Evolutionary conservation across 2,329 filamentous ascomycete species (phyloP).

Genomic region (Xenosphaeropsis pyriputrescens): DNA sequence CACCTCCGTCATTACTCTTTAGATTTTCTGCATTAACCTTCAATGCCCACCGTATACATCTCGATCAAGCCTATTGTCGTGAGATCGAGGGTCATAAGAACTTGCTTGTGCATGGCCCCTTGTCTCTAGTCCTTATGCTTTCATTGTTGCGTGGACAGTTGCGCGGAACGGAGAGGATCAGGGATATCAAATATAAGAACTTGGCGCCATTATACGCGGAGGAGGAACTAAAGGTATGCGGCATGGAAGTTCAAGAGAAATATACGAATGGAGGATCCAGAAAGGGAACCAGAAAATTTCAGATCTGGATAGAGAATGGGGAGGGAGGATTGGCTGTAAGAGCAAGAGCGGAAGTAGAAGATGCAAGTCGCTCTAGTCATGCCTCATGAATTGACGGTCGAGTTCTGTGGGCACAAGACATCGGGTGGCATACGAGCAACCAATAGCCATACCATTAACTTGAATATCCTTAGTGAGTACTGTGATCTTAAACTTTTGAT

Average conservation of each 20-base stretch:
- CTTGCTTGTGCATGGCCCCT: constrained; percentile 74
- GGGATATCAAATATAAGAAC: constrained; percentile 63
- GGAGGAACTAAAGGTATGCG: constrained; percentile 57
- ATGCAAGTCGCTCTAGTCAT: not conserved
- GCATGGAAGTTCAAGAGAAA: constrained; percentile 26
- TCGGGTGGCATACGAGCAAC: no score
- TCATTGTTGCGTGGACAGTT: constrained; percentile 41
- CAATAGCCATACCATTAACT: no score
- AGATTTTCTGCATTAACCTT: constrained; percentile 83
- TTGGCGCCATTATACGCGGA: constrained; percentile 65
- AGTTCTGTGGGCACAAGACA: no score
- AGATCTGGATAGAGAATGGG: constrained; percentile 50
- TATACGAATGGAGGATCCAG: no score
- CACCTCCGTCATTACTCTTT: constrained; percentile 63
- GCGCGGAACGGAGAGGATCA: constrained; percentile 24
- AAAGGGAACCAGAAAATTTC: constrained; percentile 25
- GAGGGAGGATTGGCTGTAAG: constrained; percentile 50
- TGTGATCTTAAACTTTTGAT: no score
- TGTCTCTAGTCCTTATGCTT: constrained; percentile 66
- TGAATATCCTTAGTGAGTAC: no score
- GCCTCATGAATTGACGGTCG: no score
- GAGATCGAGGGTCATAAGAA: constrained; percentile 60
- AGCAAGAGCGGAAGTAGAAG: constrained; percentile 24
- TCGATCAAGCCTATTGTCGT: constrained; percentile 57
- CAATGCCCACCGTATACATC: constrained; percentile 86